Percentiles rank a stretch among this genome's conserved stretches.
Evolutionary conservation across 352 stramenopile species (phyloP).

Genomic region (Phytophthora podocarpi): DNA sequence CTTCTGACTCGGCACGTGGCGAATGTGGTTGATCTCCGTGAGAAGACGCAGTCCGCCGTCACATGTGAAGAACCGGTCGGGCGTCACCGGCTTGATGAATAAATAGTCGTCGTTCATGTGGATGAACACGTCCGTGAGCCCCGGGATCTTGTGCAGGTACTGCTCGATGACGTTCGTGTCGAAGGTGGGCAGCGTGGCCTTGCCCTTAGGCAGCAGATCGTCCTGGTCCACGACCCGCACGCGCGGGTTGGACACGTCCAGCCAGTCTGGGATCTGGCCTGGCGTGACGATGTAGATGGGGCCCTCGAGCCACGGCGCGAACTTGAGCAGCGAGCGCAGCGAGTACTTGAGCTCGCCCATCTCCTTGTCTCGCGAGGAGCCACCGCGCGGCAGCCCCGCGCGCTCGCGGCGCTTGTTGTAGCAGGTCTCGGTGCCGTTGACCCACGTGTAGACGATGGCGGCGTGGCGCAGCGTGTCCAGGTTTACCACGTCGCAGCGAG

Average conservation of each 20-base stretch:
- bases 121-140: slow-evolving; percentile 87
- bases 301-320: slow-evolving; percentile 76
- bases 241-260: slow-evolving; percentile 69
- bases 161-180: slow-evolving; percentile 89
- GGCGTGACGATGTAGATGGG: slow-evolving; percentile 87
- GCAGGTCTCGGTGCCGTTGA: slow-evolving; percentile 81
- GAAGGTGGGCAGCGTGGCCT: slow-evolving; percentile 69
- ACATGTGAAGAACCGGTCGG: slow-evolving; percentile 87
- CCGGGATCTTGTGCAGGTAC: slow-evolving; percentile 86
- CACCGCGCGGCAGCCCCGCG: slow-evolving; percentile 59
- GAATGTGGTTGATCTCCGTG: slow-evolving; percentile 88
- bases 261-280: slow-evolving; percentile 82
- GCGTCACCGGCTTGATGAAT: slow-evolving; percentile 82
- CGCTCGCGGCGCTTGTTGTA: slow-evolving; percentile 69
- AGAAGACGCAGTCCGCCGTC: slow-evolving; percentile 73
- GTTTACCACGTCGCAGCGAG: slow-evolving; percentile 68
- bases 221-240: slow-evolving; percentile 82
- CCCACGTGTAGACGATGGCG: slow-evolving; percentile 88
- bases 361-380: slow-evolving; percentile 78
- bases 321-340: slow-evolving; percentile 80
- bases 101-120: slow-evolving; percentile 93
- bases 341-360: slow-evolving; percentile 90
- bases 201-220: slow-evolving; percentile 66
- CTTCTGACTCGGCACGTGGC: slow-evolving; percentile 64
- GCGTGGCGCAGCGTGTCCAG: slow-evolving; percentile 62